A percentile compares a stretch with the other conserved stretches of the same genome.
phyloP scores from a whole-genome alignment of 2,329 filamentous ascomycete species.

The Bipolaris sorokiniana region DNA sequence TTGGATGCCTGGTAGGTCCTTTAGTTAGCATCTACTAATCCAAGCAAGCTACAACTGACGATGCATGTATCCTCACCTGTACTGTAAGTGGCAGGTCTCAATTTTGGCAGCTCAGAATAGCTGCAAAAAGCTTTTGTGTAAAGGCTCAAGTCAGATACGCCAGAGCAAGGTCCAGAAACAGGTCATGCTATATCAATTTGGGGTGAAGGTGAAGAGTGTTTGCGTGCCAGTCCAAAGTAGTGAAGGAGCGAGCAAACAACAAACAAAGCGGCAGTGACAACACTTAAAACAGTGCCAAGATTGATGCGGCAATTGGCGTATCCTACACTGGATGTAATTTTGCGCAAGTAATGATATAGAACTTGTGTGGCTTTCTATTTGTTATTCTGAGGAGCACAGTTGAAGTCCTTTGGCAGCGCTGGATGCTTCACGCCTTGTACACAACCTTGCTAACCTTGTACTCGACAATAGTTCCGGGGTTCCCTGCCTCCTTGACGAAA shows the following conservation, averaged over 20 bases:
- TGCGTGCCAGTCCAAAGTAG: neutral
- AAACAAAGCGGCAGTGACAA: neutral
- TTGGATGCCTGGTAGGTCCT: neutral
- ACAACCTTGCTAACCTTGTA: slow-evolving; percentile 42
- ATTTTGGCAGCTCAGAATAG: neutral
- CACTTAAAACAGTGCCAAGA: no score
- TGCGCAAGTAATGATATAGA: neutral
- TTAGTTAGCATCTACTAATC: neutral
- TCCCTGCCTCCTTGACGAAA: slow-evolving; percentile 33
- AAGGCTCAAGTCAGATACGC: neutral
- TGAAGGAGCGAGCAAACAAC: neutral
- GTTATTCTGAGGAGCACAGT: neutral
- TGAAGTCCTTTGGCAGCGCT: neutral
- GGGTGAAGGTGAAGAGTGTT: neutral
- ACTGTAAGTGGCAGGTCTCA: neutral
- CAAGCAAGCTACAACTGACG: neutral
- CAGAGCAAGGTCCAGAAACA: neutral
- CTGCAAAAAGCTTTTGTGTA: neutral
- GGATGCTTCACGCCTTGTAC: slow-evolving; percentile 7
- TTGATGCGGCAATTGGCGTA: no score
- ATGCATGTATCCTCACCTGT: neutral
- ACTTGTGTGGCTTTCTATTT: neutral
- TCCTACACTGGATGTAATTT: neutral
- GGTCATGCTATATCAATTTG: neutral
- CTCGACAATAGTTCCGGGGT: slow-evolving; percentile 34